Conservation (phyloP, 2,329 filamentous ascomycete species). For the Xylaria sp. region DNA sequence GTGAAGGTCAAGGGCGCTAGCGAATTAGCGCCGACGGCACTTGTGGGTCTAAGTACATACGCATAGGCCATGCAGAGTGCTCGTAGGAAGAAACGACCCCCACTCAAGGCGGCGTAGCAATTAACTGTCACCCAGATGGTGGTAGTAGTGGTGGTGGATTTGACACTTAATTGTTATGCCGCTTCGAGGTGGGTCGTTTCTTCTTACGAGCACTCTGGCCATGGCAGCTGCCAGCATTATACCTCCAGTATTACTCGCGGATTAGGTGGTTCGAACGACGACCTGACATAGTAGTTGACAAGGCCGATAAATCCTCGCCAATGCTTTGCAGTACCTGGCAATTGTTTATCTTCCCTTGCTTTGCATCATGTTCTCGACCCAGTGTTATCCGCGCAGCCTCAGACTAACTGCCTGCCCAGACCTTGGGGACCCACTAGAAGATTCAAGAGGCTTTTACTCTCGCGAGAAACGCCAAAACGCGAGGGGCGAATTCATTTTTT, state of each 20-base stretch:
- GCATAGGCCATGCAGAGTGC: too few relatives aligned
- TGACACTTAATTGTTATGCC: too few relatives aligned
- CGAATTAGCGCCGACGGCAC: background rate
- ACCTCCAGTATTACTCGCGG: too few relatives aligned
- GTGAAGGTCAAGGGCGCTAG: background rate
- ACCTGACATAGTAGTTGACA: too few relatives aligned
- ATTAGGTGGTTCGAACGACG: too few relatives aligned
- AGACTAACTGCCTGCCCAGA: conserved; percentile 7
- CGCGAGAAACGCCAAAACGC: conserved; percentile 33
- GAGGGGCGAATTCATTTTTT: conserved; percentile 24
- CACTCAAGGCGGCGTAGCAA: too few relatives aligned
- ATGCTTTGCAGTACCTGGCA: background rate
- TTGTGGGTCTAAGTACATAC: background rate
- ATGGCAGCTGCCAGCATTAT: background rate
- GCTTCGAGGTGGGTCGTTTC: too few relatives aligned
- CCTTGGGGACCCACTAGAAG: conserved; percentile 15
- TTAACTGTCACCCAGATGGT: too few relatives aligned
- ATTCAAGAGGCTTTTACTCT: conserved; percentile 16
- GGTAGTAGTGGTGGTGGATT: too few relatives aligned
- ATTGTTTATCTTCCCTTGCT: too few relatives aligned
- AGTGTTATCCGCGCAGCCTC: conserved; percentile 6
- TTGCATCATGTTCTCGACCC: conserved; percentile 9
- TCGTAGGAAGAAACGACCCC: too few relatives aligned
- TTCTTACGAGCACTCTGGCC: too few relatives aligned
- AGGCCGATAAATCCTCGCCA: conserved; percentile 6